Base-by-base conservation (phyloP, 257 asterid genomes). In the Mitragyna speciosa region DNA sequence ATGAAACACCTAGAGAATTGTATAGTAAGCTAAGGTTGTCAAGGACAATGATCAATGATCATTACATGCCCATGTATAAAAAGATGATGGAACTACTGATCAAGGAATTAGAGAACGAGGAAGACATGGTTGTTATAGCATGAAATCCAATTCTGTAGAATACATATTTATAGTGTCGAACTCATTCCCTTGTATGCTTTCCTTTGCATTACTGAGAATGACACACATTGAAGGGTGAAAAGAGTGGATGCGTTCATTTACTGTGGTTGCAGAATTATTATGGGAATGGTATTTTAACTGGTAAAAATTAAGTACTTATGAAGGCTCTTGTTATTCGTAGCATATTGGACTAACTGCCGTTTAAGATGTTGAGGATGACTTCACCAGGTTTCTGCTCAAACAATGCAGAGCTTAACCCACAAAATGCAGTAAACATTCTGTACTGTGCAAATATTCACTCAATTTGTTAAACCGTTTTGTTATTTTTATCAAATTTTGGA, bases 41-140 rank as follows among this genome's bases (percentile, higher is more conserved):
- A 5, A 88, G 81, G 89, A 93, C 94, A 41, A 93, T 93, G 98
- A 90, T 93, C 58, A 92, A 90, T 67, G 97, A 94, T 81, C 98
- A 94, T 90, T 94, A 90, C 70, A 94, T 94, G 97, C 98, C 97
- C 0, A 91, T 94, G 95, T 94, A 91, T 83, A 94, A 89, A 92
- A 92, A 91, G 86, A 89, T 89, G 92, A 94, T 94, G 93, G 97
- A 94, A 84, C 84, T 87, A 8, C 85, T 92, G 90, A 94, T 94
- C 86, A 85, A 76, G 82, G 94, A 91, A 49, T 88, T 92, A 49
- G 95, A 94, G 79, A 88, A 89, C 51, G 92, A 85, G 87, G 89
- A 85, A 76, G 97, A 86, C 79, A 68, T 87, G 45, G 77, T 66
- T 78, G 56, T 69, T 45, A 80, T 70, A 70, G 69, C 76, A 26